Evolutionary conservation across 306 rosid species (phyloP).

Genomic region (Cercis canadensis): DNA sequence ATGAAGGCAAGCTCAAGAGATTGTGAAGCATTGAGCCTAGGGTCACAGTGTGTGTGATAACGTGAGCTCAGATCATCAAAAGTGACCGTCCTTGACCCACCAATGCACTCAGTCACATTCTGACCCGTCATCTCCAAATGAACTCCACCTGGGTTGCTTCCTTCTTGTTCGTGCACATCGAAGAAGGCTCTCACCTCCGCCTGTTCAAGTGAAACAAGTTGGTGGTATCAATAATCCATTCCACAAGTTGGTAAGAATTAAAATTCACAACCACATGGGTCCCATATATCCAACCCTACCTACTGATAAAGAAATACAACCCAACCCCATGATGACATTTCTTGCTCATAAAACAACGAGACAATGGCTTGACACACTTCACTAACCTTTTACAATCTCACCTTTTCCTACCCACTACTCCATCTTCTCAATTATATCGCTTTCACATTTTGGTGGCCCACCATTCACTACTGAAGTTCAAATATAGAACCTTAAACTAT

Average conservation of each 20-base stretch:
- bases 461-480: constrained; percentile 41
- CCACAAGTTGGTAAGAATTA: constrained; percentile 15
- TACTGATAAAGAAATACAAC: constrained; percentile 33
- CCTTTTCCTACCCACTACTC: constrained; percentile 44
- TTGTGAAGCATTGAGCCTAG: constrained; percentile 95
- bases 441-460: constrained; percentile 34
- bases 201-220: constrained; percentile 47
- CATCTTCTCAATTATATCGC: constrained; percentile 18
- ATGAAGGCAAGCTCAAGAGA: constrained; percentile 97
- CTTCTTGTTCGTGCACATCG: constrained; percentile 98
- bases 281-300: constrained; percentile 41
- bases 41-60: constrained; percentile 99
- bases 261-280: constrained; percentile 21
- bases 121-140: constrained; percentile 99
- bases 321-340: constrained; percentile 23
- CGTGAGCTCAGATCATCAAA: constrained; percentile 93
- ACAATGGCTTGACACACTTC: constrained; percentile 13
- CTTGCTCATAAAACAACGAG: constrained; percentile 1
- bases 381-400: constrained; percentile 19
- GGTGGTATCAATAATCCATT: constrained; percentile 26
- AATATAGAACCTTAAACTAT: constrained; percentile 15
- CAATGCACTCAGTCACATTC: constrained; percentile 98
- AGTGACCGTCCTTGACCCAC: constrained; percentile 93
- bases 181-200: constrained; percentile 99
- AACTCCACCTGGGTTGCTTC: constrained; percentile 96